phyloP scores from a whole-genome alignment of 2,329 filamentous ascomycete genomes.

The Hypomyces rosellus region DNA sequence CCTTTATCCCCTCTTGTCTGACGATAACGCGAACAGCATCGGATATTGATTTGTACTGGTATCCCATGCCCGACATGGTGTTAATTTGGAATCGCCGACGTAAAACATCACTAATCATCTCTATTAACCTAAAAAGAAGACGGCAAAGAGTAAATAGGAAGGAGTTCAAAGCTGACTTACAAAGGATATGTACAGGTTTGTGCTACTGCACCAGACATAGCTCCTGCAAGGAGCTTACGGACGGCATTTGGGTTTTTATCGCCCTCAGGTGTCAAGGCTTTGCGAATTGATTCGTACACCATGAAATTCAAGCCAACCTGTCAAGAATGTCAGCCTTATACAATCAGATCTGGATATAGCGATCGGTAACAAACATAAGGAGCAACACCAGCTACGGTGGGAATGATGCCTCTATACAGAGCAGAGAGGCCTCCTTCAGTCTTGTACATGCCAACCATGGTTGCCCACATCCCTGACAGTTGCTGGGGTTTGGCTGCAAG shows the following conservation, averaged over 20 bases:
- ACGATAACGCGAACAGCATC: constrained; percentile 81
- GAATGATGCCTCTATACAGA: constrained; percentile 89
- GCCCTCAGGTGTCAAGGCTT: constrained; percentile 79
- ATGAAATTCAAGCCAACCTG: constrained; percentile 96
- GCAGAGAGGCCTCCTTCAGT: constrained; percentile 79
- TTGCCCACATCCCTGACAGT: constrained; percentile 88
- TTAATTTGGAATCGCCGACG: constrained; percentile 96
- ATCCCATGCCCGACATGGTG: constrained; percentile 97
- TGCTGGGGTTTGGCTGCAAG: constrained; percentile 59
- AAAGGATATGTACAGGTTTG: constrained; percentile 99
- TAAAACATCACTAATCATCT: constrained; percentile 65
- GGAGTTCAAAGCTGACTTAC: constrained; percentile 46
- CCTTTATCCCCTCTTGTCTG: constrained; percentile 72
- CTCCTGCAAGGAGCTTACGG: constrained; percentile 82
- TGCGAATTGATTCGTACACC: constrained; percentile 87
- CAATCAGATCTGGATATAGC: neutral
- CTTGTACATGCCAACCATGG: constrained; percentile 77
- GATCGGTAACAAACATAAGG: constrained; percentile 63
- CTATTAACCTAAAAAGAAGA: constrained; percentile 15
- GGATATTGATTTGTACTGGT: constrained; percentile 81
- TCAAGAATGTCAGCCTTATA: neutral
- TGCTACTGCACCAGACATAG: constrained; percentile 90
- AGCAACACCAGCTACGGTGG: constrained; percentile 90
- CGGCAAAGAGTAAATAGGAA: neutral
- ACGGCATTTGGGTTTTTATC: constrained; percentile 72